Evolutionary conservation across 2,329 filamentous ascomycete genomes (phyloP).

Genomic region (Colletotrichum graminicola): DNA sequence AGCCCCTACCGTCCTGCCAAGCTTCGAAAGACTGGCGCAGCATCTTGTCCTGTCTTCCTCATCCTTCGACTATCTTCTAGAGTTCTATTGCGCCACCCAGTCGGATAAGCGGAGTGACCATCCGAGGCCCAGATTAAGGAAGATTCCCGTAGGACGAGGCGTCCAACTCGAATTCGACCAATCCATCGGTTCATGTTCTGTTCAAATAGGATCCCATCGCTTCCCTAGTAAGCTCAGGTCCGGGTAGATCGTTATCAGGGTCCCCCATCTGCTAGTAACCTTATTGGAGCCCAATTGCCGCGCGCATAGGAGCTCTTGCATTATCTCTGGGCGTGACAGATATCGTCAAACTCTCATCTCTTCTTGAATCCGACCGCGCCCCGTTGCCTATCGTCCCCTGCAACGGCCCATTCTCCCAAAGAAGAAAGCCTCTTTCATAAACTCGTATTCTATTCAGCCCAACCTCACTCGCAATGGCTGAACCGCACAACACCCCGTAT

Average conservation of each 20-base stretch:
- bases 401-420: background rate
- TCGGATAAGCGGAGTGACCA: conserved; percentile 19
- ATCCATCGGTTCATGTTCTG: background rate
- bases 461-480: conserved; percentile 54
- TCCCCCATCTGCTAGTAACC: background rate
- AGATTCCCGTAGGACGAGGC: background rate
- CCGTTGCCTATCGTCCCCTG: background rate
- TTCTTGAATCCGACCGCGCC: background rate
- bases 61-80: background rate
- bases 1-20: background rate
- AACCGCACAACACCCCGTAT: conserved; percentile 61
- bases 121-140: conserved; percentile 6
- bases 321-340: background rate
- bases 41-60: background rate
- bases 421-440: background rate
- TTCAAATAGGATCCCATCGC: background rate
- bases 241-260: background rate
- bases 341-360: background rate
- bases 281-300: conserved; percentile 22
- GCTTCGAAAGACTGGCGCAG: background rate
- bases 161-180: conserved; percentile 19
- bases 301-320: background rate
- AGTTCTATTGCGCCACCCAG: background rate
- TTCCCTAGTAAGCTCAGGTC: background rate
- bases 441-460: too few species aligned